These are phyloP conservation scores for Acephala macrosclerotiorum DNA, from an alignment of 2,329 filamentous ascomycete species.

Conservation along the genomic window DNA sequence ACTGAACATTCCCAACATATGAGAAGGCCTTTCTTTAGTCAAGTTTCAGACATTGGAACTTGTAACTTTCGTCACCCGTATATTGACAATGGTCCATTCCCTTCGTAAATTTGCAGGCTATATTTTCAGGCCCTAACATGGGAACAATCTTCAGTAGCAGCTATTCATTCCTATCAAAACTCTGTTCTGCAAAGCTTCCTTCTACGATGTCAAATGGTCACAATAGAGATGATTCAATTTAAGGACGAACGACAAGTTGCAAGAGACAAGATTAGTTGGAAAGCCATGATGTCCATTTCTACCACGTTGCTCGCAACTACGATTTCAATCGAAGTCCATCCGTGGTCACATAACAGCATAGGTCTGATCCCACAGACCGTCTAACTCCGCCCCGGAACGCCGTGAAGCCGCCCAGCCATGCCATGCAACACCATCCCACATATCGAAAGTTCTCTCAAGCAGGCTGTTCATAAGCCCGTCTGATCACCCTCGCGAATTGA, in stretches of 20 bases:
- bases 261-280: not conserved
- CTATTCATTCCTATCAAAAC: too few species aligned
- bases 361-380: constrained; percentile 20
- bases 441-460: constrained; percentile 52
- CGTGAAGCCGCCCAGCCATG: constrained; percentile 32
- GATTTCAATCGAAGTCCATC: constrained; percentile 11
- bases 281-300: not conserved
- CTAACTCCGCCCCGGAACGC: constrained; percentile 37
- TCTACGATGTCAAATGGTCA: too few species aligned
- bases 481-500: constrained; percentile 81
- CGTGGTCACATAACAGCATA: constrained; percentile 15
- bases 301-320: constrained; percentile 13
- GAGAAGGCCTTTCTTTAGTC: too few species aligned
- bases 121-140: too few species aligned
- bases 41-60: too few species aligned
- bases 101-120: too few species aligned
- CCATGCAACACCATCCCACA: constrained; percentile 34
- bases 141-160: too few species aligned
- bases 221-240: not conserved
- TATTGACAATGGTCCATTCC: too few species aligned
- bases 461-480: constrained; percentile 85
- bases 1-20: too few species aligned
- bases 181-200: too few species aligned
- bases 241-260: not conserved
- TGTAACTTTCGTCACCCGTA: too few species aligned